Evolutionary conservation across 331 rosid species (phyloP), one percentile per base, ranked within the genome.

Genomic region (Quercus phellos): DNA sequence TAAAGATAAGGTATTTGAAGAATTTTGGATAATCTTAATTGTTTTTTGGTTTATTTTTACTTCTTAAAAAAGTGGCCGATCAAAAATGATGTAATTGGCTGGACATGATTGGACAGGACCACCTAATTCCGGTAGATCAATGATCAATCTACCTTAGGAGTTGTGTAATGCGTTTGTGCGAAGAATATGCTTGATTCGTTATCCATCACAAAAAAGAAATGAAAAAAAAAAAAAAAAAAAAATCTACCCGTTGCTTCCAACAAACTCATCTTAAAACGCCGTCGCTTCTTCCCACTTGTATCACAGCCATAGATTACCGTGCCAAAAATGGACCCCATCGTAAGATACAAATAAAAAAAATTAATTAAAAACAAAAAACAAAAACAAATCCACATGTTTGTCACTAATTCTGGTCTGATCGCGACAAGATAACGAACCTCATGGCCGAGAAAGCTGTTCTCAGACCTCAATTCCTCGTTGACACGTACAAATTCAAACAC

Each of bases 341-440:
- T 76, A 66, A 77, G 59, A 74, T 22, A 55, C 69, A 34, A 24
- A 50, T 73, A 16, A 78, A 60, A 29, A 21, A 73, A 61, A 72
- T 7, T 34, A 34, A 34, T 5, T 5, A 5, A 34, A 34, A 35
- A 35, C 2, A n/a, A 35, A 35, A 9, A 42, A 11, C 1, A 46
- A 2, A 12, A 12, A 3, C 1, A 46, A 46, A 46, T 12, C 80
- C 80, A 80, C 82, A 70, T 70, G 51, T 51, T 54, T 29, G 61
- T 42, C 34, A 38, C 77, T 69, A 34, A 32, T 67, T n/a, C 77
- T 74, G 74, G 66, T 72, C 64, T 70, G 64, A 77, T 81, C 75
- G 76, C 85, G 88, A 81, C 85, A 70, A 88, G 80, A 75, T 54
- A 51, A 75, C 84, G 91, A 82, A 84, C 85, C 91, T 81, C 74